Conservation (phyloP, 768 basidiomycete genomes). For the Boletus sensibilis region DNA sequence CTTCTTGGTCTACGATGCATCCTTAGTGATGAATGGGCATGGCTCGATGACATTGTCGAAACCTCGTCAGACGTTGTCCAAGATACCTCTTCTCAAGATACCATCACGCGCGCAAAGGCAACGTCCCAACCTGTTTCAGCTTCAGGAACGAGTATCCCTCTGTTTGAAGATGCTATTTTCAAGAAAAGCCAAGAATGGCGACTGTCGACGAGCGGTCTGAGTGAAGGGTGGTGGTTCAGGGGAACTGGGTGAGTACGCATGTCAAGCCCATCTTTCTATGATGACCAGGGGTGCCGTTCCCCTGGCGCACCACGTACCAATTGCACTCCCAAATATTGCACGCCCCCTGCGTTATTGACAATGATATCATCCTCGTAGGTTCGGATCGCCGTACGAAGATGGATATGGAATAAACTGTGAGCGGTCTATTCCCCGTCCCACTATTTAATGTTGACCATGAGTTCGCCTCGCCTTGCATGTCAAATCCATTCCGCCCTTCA, state of each 20-base stretch:
- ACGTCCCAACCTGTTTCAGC: background rate
- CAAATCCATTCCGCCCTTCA: too few relatives aligned
- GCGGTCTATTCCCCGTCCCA: slow-evolving; percentile 21
- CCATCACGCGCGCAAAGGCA: background rate
- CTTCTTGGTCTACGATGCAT: slow-evolving; percentile 79
- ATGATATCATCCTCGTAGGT: slow-evolving; percentile 40
- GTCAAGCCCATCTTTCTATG: background rate
- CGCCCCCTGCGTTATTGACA: slow-evolving; percentile 1
- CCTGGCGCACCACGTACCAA: background rate
- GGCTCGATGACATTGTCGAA: slow-evolving; percentile 21
- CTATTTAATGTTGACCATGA: background rate
- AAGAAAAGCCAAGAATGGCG: slow-evolving; percentile 78
- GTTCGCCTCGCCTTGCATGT: background rate
- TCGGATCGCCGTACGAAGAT: slow-evolving; percentile 77
- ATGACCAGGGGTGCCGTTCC: background rate
- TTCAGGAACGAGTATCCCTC: slow-evolving; percentile 17
- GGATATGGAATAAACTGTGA: slow-evolving; percentile 94
- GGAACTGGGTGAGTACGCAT: slow-evolving; percentile 69
- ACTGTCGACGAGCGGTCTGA: slow-evolving; percentile 85
- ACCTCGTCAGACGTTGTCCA: background rate
- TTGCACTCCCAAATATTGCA: background rate
- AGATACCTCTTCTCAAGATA: slow-evolving; percentile 7
- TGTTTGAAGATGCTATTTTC: slow-evolving; percentile 82
- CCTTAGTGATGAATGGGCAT: slow-evolving; percentile 40
- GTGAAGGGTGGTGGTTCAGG: slow-evolving; percentile 79